Percentiles rank a stretch among this genome's conserved stretches.
phyloP scores from a whole-genome alignment of 495 filamentous ascomycete genomes.

The Thermochaetoides thermophila region DNA sequence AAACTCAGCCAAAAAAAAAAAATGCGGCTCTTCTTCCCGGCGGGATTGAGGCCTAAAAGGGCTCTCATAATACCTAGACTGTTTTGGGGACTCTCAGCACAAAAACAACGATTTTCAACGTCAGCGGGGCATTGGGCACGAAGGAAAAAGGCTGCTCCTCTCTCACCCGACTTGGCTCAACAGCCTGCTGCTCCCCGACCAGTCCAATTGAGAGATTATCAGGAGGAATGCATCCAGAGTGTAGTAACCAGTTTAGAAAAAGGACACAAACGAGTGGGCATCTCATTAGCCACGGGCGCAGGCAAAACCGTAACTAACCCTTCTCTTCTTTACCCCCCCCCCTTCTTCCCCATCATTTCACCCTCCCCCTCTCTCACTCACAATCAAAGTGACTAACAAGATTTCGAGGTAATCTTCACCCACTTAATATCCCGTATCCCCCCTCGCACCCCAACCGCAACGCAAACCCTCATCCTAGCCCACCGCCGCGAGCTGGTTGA shows the following conservation, averaged over 20 bases:
- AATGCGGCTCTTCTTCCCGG: too few relatives aligned
- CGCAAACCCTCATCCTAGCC: slow-evolving; percentile 78
- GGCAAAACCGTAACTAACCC: slow-evolving; percentile 65
- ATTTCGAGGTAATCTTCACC: slow-evolving; percentile 79
- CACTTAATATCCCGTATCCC: slow-evolving; percentile 73
- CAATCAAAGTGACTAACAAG: too few relatives aligned
- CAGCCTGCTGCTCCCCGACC: background rate
- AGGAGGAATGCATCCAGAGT: slow-evolving; percentile 81
- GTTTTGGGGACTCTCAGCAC: too few relatives aligned
- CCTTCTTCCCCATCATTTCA: background rate
- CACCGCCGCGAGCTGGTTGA: slow-evolving; percentile 93
- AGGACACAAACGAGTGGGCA: slow-evolving; percentile 68
- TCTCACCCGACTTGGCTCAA: too few relatives aligned
- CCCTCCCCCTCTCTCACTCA: too few relatives aligned
- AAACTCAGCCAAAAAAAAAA: too few relatives aligned
- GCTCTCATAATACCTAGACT: too few relatives aligned
- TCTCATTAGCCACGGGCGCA: slow-evolving; percentile 82
- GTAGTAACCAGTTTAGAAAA: slow-evolving; percentile 55
- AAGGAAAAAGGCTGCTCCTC: too few relatives aligned
- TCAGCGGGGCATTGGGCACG: too few relatives aligned
- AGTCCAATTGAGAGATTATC: slow-evolving; percentile 57
- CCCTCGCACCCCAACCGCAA: slow-evolving; percentile 37
- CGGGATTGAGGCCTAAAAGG: too few relatives aligned
- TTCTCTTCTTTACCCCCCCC: slow-evolving; percentile 4
- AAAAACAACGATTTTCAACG: too few relatives aligned